These are phyloP conservation scores for Alternaria consortialis DNA, from an alignment of 2,329 filamentous ascomycete genomes.

Conservation along the genomic window DNA sequence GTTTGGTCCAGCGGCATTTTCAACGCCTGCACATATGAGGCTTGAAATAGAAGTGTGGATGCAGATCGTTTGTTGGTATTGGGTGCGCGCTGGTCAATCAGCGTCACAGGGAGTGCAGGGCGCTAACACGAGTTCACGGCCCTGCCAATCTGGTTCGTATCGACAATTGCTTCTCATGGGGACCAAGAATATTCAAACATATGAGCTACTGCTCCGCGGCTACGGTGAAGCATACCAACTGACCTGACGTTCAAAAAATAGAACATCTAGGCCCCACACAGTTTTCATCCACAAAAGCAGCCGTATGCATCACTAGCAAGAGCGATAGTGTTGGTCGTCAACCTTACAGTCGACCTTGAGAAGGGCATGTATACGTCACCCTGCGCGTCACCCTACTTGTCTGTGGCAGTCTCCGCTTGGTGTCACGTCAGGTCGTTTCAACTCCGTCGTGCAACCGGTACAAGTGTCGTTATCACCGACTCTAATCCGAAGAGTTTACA, in stretches of 20 bases:
- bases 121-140: not conserved
- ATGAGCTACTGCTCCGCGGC: not conserved
- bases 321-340: not conserved
- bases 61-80: not conserved
- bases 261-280: not conserved
- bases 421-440: not conserved
- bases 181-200: not conserved
- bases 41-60: slow-evolving; percentile 5
- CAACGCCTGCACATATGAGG: slow-evolving; percentile 1
- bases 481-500: not conserved
- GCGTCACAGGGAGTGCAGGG: not conserved
- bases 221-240: not conserved
- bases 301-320: not conserved
- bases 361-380: not conserved
- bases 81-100: not conserved
- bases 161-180: not conserved
- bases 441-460: not conserved
- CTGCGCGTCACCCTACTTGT: not conserved
- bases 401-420: not conserved
- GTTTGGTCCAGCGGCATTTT: not conserved
- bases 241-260: not conserved
- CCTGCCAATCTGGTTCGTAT: not conserved
- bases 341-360: not conserved
- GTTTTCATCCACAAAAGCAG: not conserved
- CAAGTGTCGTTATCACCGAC: not conserved